A percentile compares a stretch with the other conserved stretches of the same genome.
Conservation (phyloP, 2,329 filamentous ascomycete species). For the Cercospora nicotianae region DNA sequence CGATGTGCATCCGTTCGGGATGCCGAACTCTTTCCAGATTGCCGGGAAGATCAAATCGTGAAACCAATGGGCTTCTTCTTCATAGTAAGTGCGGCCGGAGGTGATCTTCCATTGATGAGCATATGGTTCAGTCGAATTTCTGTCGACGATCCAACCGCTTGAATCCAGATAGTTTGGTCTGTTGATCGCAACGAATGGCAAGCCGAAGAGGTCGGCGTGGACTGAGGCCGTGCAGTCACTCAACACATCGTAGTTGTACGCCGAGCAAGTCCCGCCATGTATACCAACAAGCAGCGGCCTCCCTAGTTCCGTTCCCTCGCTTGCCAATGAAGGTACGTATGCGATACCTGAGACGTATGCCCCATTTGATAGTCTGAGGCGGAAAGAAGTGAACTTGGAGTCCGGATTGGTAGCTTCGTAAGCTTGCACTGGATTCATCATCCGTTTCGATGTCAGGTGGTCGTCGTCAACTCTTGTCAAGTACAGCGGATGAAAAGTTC, state of each 20-base stretch:
- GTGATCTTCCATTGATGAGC: not conserved
- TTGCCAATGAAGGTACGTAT: not conserved
- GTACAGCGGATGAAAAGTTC: too few species aligned
- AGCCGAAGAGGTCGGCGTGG: not conserved
- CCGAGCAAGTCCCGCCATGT: not conserved
- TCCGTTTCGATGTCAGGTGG: too few species aligned
- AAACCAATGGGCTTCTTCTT: not conserved
- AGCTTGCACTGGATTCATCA: too few species aligned
- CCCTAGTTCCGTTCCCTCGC: not conserved
- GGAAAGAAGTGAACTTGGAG: not conserved
- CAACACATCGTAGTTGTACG: not conserved
- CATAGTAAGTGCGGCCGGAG: not conserved
- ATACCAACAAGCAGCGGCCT: not conserved
- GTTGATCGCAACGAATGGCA: not conserved
- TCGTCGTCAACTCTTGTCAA: too few species aligned
- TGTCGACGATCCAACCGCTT: not conserved
- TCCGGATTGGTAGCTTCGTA: not conserved
- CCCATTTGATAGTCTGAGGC: not conserved
- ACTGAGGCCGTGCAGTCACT: not conserved
- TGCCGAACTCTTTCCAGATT: not conserved
- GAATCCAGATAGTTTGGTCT: not conserved
- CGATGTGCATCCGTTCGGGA: not conserved
- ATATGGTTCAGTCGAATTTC: not conserved
- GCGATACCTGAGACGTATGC: not conserved
- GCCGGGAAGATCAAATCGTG: not conserved